A percentile compares a stretch with the other conserved stretches of the same genome.
Evolutionary conservation across 306 rosid species (phyloP).

Genomic region (Glycine soja): DNA sequence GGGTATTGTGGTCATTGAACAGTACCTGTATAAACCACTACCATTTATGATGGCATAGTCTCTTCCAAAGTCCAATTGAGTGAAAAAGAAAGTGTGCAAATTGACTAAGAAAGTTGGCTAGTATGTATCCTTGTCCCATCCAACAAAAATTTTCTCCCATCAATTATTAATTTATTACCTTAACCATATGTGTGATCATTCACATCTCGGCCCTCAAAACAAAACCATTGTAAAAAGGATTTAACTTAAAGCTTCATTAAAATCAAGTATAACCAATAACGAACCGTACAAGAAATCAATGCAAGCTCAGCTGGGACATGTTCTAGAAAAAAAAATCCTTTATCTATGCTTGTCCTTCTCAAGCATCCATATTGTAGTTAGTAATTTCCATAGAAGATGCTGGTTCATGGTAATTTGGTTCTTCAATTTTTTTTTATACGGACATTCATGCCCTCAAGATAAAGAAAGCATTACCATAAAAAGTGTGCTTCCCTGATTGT

Average conservation of each 20-base stretch:
- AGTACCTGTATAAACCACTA: neutral
- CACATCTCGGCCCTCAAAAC: constrained; percentile 1
- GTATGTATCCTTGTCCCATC: constrained; percentile 21
- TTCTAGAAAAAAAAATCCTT: neutral
- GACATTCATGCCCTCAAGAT: constrained; percentile 4
- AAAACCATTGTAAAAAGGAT: constrained; percentile 1
- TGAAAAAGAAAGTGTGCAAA: constrained; percentile 31
- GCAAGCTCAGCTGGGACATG: neutral
- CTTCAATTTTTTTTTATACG: neutral
- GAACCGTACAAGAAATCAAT: constrained; percentile 24
- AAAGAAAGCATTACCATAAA: constrained; percentile 24
- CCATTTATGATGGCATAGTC: neutral
- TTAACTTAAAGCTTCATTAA: constrained; percentile 27
- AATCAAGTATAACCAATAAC: constrained; percentile 37
- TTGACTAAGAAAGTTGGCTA: constrained; percentile 31
- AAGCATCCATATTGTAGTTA: neutral
- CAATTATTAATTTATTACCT: constrained; percentile 5
- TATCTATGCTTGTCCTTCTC: constrained; percentile 35
- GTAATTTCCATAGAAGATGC: constrained; percentile 34
- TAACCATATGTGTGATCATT: constrained; percentile 10
- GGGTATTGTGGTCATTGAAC: constrained; percentile 44
- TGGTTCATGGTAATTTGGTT: constrained; percentile 26
- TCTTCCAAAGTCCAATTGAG: constrained; percentile 19
- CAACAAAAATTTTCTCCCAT: neutral
- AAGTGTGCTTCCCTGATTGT: constrained; percentile 24